Evolutionary conservation across 352 stramenopile species (phyloP).

Genomic region (Pythium rishiriense): DNA sequence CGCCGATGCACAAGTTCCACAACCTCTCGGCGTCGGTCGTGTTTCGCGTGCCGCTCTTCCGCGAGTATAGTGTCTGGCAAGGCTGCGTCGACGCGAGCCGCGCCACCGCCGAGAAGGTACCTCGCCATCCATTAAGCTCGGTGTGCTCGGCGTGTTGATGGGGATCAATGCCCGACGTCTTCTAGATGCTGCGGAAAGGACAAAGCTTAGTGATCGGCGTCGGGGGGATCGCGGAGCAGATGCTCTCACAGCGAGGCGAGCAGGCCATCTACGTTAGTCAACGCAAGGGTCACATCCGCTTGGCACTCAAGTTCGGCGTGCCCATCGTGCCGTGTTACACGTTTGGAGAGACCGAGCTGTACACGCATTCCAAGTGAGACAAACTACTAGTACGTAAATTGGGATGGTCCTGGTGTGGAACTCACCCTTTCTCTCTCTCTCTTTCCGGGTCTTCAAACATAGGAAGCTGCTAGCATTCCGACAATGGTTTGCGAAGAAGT

Average conservation of each 20-base stretch:
- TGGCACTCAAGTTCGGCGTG: conserved; percentile 74
- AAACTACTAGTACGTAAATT: neutral
- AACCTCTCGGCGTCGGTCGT: conserved; percentile 75
- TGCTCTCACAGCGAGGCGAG: conserved; percentile 68
- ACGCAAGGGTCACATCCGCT: conserved; percentile 80
- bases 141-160: neutral
- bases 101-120: conserved; percentile 47
- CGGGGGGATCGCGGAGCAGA: conserved; percentile 81
- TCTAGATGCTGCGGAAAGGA: conserved; percentile 43
- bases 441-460: neutral
- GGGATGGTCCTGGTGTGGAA: neutral
- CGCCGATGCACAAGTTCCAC: conserved; percentile 57
- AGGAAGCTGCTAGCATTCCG: conserved; percentile 71
- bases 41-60: conserved; percentile 76
- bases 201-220: conserved; percentile 84
- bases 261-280: conserved; percentile 81
- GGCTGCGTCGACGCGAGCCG: conserved; percentile 75
- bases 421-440: neutral
- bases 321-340: conserved; percentile 74
- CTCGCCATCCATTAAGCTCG: neutral
- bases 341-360: conserved; percentile 87
- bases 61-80: conserved; percentile 76
- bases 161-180: neutral
- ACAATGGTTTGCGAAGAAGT: conserved; percentile 66
- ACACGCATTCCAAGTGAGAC: conserved; percentile 67